These are phyloP conservation scores for Lepidium aucheri DNA, from an alignment of 345 rosid species.

Conservation along the genomic window DNA sequence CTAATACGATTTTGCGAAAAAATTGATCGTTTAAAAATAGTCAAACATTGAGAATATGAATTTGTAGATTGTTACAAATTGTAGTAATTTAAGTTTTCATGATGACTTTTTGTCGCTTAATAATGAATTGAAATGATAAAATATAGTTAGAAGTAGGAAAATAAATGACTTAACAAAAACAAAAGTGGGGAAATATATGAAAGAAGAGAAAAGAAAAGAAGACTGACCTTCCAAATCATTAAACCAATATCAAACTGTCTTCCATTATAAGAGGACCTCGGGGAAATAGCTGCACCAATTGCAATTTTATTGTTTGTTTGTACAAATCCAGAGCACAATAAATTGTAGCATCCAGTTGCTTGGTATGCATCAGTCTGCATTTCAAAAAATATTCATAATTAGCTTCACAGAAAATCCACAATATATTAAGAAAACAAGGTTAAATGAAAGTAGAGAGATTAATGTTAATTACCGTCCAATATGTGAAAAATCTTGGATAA, in stretches of 20 bases:
- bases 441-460: neutral
- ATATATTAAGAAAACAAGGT: neutral
- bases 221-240: conserved; percentile 91
- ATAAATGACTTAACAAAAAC: neutral
- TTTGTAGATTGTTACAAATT: neutral
- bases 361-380: conserved; percentile 91
- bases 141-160: conserved; percentile 15
- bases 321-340: conserved; percentile 90
- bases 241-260: conserved; percentile 85
- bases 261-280: conserved; percentile 78
- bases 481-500: conserved; percentile 93
- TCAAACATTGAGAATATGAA: too few relatives aligned
- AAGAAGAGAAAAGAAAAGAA: conserved; percentile 2
- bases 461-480: conserved; percentile 73
- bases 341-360: conserved; percentile 97
- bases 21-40: too few relatives aligned
- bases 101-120: neutral
- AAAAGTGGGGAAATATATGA: conserved; percentile 14
- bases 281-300: conserved; percentile 95
- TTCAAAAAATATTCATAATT: too few relatives aligned
- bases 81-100: conserved; percentile 5
- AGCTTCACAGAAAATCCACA: too few relatives aligned
- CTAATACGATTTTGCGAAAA: too few relatives aligned
- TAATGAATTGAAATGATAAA: neutral
- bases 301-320: conserved; percentile 90